Evolutionary conservation across 2,329 filamentous ascomycete species (phyloP).

Genomic region (Conoideocrella luteorostrata): DNA sequence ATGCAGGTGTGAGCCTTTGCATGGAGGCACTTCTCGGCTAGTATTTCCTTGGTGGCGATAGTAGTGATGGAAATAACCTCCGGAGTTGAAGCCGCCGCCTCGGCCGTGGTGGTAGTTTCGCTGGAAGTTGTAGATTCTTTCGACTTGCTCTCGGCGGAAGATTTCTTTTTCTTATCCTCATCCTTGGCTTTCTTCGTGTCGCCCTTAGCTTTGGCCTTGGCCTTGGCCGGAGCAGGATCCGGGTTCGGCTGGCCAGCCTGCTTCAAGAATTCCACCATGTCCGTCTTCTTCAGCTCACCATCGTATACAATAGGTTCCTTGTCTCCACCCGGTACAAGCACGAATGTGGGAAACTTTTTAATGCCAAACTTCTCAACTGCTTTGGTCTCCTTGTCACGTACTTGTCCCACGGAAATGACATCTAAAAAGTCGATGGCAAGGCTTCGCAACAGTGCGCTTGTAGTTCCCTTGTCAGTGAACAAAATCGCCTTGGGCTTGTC

Average conservation of each 20-base stretch:
- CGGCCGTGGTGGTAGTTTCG: constrained; percentile 21
- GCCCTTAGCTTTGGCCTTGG: constrained; percentile 33
- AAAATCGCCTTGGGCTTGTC: constrained; percentile 77
- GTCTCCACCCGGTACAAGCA: constrained; percentile 68
- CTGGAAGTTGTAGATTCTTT: constrained; percentile 29
- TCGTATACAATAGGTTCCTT: constrained; percentile 66
- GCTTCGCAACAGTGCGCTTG: constrained; percentile 73
- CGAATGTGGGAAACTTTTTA: constrained; percentile 68
- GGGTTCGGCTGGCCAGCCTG: constrained; percentile 74
- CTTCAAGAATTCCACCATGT: constrained; percentile 75
- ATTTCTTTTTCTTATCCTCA: constrained; percentile 14
- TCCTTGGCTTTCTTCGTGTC: constrained; percentile 24
- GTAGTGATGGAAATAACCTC: constrained; percentile 56
- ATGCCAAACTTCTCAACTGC: constrained; percentile 70
- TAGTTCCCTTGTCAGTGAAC: constrained; percentile 89
- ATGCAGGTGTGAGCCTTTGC: constrained; percentile 77
- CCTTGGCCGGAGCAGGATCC: constrained; percentile 48
- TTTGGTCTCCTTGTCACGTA: constrained; percentile 71
- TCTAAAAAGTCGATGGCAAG: constrained; percentile 88
- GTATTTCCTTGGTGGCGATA: constrained; percentile 56
- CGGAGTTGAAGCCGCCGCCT: constrained; percentile 13
- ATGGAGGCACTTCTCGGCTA: constrained; percentile 67
- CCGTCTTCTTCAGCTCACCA: constrained; percentile 79
- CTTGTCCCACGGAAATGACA: constrained; percentile 71
- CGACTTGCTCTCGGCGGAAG: constrained; percentile 29